Evolutionary conservation across 805 yeast genomes (phyloP), one percentile per base, ranked within the genome.

Genomic region (Ogataea polymorpha): DNA sequence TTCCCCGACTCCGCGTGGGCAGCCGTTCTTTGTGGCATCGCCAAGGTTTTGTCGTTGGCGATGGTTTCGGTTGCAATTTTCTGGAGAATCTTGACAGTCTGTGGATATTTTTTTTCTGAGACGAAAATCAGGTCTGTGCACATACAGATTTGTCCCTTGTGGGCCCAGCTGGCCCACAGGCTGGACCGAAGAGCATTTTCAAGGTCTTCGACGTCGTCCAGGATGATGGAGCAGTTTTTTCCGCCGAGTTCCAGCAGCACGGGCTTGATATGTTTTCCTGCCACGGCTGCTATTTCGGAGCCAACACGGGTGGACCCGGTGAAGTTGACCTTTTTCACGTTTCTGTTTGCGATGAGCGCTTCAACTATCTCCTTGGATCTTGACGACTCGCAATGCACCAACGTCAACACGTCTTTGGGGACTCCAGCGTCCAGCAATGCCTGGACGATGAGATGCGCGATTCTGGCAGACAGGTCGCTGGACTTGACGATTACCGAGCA

Each of bases 141-240:
- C 76, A 72, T 72, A 50, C 78, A 73, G 16, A 72, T 63, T 41
- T 72, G 77, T 10, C 76, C 77, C 46, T 63, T 67, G 47, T 72
- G 70, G 35, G 61, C 51, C 72, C 71, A 70, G 8, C 67, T 52
- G 18, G 65, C 54, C 62, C 63, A 59, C 7, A 68, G 30, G 20
- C 58, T 52, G 12, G 39, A 39, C 1, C 49, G 44, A 2, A 65
- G 50, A 1, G 75, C 71, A 27, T 42, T 47, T 1, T 39, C 51
- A 21, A 72, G 41, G 43, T 68, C 63, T 0, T 63, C 65, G 12
- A 44, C 53, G 37, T 65, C 71, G 4, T 53, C 35, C 12, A 54
- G 58, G 3, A 72, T 54, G 9, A 71, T 53, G 1, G 65, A 38
- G 27, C 55, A 55, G 46, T 71, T 71, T 46, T 72, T 72, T 6